These are phyloP conservation scores for Tolypocladium pustulatum DNA, from an alignment of 2,329 filamentous ascomycete species.

Conservation along the genomic window DNA sequence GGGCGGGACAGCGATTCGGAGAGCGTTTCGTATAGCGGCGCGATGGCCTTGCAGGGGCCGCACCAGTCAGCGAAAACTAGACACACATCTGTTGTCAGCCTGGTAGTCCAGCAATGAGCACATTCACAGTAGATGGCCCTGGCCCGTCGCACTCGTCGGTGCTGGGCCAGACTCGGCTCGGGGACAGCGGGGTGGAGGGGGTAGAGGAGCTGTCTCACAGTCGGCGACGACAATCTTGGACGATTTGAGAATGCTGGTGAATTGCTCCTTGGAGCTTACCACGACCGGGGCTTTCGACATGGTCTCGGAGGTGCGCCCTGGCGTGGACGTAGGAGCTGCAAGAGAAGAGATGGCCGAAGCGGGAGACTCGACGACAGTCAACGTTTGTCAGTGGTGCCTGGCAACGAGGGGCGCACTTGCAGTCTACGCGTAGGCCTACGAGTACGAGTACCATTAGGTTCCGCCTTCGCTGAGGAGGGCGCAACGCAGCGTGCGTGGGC, in stretches of 20 bases:
- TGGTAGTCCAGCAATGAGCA: neutral
- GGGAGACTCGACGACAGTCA: neutral
- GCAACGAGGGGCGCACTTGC: neutral
- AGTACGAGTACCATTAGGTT: neutral
- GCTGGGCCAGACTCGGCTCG: neutral
- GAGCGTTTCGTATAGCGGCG: conserved; percentile 71
- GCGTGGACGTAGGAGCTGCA: neutral
- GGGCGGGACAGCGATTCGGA: conserved; percentile 60
- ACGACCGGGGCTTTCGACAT: conserved; percentile 19
- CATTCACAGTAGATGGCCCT: neutral
- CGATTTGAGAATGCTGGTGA: conserved; percentile 55
- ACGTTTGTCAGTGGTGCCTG: neutral
- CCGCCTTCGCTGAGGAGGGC: neutral
- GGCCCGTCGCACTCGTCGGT: too few species aligned
- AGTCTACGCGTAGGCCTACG: too few species aligned
- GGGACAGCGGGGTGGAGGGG: conserved; percentile 3
- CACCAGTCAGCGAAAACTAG: conserved; percentile 85
- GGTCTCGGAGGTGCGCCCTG: conserved; percentile 2
- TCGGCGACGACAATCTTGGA: conserved; percentile 78
- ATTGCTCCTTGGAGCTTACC: conserved; percentile 46
- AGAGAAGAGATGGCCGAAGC: neutral
- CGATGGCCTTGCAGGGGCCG: conserved; percentile 72
- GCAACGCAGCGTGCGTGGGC: neutral
- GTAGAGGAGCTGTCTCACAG: conserved; percentile 50
- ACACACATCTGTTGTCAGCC: conserved; percentile 8